phyloP scores from a whole-genome alignment of 2,329 filamentous ascomycete genomes.

The Alternaria sp. region DNA sequence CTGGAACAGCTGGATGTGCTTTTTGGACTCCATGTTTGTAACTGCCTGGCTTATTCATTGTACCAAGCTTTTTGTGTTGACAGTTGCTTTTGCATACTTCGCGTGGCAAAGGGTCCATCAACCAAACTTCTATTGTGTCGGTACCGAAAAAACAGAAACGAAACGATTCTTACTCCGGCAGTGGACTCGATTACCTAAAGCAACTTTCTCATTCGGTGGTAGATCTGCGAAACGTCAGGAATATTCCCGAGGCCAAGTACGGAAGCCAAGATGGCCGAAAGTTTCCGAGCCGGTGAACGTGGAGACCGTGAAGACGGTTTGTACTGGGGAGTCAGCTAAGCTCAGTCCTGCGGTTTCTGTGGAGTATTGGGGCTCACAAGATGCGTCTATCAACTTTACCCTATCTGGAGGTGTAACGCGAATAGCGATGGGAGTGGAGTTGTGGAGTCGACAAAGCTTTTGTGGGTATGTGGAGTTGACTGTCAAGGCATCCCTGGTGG shows the following conservation, averaged over 20 bases:
- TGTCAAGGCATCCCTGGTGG: neutral
- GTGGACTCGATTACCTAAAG: neutral
- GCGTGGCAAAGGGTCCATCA: neutral
- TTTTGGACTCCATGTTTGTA: neutral
- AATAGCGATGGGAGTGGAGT: neutral
- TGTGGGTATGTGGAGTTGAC: neutral
- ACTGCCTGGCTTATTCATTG: neutral
- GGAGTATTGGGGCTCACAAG: neutral
- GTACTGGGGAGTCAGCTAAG: neutral
- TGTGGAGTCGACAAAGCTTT: neutral
- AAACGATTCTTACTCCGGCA: neutral
- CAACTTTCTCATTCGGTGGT: neutral
- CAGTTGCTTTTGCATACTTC: neutral
- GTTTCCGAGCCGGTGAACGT: neutral
- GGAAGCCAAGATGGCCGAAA: constrained; percentile 1
- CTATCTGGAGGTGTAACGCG: neutral
- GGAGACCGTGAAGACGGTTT: neutral
- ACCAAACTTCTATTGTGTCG: neutral
- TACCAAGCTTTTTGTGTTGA: neutral
- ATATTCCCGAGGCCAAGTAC: neutral
- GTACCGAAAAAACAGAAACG: neutral
- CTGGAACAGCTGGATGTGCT: neutral
- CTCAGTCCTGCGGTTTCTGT: neutral
- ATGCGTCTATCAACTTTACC: neutral
- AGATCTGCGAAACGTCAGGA: neutral